Evolutionary conservation across 1,284 basidiomycete species (phyloP).

Genomic region (Filobasidium uniguttulatum): DNA sequence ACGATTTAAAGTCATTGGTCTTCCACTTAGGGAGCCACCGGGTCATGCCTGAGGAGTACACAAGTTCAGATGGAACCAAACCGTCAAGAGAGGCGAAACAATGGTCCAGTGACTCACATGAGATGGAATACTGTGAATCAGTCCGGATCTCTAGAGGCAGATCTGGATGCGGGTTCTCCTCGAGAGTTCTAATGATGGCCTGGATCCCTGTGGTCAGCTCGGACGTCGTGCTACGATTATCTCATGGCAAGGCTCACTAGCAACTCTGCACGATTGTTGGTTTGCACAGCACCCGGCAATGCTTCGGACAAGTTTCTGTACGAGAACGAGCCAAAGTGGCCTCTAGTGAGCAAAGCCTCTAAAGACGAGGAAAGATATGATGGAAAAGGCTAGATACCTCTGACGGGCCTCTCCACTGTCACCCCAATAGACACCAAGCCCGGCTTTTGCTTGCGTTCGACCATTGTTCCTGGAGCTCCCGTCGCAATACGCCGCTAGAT

Average conservation of each 20-base stretch:
- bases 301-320: constrained; percentile 32
- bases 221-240: neutral
- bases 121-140: constrained; percentile 36
- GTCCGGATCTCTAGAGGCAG: constrained; percentile 37
- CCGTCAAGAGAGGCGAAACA: neutral
- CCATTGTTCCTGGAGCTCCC: constrained; percentile 33
- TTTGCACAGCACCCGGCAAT: constrained; percentile 33
- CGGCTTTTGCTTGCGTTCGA: constrained; percentile 25
- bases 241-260: constrained; percentile 22
- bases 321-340: neutral
- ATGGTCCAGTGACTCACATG: constrained; percentile 20
- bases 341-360: too few species aligned
- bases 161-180: constrained; percentile 31
- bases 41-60: constrained; percentile 26
- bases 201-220: constrained; percentile 11
- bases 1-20: constrained; percentile 23
- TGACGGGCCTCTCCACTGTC: constrained; percentile 19
- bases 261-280: constrained; percentile 38
- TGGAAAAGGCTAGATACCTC: constrained; percentile 7
- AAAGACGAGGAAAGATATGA: neutral
- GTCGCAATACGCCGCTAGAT: constrained; percentile 35
- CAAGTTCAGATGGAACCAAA: neutral
- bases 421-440: constrained; percentile 36
- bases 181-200: constrained; percentile 36
- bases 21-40: constrained; percentile 34